A percentile compares a stretch with the other conserved stretches of the same genome.
phyloP scores from a whole-genome alignment of 768 basidiomycete genomes.

The Sporobolomyces pararoseus region DNA sequence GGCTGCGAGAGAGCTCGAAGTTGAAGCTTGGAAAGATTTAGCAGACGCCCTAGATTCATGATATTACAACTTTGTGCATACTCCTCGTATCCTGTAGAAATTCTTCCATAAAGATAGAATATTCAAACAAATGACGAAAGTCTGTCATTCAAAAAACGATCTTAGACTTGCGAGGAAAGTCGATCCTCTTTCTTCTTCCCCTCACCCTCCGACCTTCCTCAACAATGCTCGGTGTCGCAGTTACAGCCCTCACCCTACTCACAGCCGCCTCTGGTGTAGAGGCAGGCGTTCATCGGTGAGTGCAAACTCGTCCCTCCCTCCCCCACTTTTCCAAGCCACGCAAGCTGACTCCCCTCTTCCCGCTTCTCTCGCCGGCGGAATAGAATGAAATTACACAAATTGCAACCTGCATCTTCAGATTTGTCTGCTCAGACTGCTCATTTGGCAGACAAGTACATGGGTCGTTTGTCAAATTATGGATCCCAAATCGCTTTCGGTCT shows the following conservation, averaged over 20 bases:
- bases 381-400: slow-evolving; percentile 85
- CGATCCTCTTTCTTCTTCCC: background rate
- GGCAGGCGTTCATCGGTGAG: slow-evolving; percentile 50
- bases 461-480: slow-evolving; percentile 70
- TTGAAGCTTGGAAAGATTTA: slow-evolving; percentile 32
- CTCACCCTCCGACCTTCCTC: background rate
- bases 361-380: too few species aligned
- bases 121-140: too few species aligned
- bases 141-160: too few species aligned
- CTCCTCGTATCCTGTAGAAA: too few species aligned
- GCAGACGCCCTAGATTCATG: background rate
- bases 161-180: background rate
- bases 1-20: slow-evolving; percentile 25
- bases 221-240: slow-evolving; percentile 18
- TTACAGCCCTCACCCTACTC: slow-evolving; percentile 29
- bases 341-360: too few species aligned
- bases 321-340: background rate
- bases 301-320: slow-evolving; percentile 13
- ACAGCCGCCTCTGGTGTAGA: slow-evolving; percentile 46
- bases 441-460: slow-evolving; percentile 91
- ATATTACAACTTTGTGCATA: too few species aligned
- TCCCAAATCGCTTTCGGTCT: slow-evolving; percentile 53
- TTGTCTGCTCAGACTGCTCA: slow-evolving; percentile 65
- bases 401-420: slow-evolving; percentile 56
- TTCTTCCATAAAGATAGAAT: too few species aligned